Evolutionary conservation across 352 stramenopile species (phyloP), one percentile per base, ranked within the genome.

Genomic region (Phytophthora megakarya): DNA sequence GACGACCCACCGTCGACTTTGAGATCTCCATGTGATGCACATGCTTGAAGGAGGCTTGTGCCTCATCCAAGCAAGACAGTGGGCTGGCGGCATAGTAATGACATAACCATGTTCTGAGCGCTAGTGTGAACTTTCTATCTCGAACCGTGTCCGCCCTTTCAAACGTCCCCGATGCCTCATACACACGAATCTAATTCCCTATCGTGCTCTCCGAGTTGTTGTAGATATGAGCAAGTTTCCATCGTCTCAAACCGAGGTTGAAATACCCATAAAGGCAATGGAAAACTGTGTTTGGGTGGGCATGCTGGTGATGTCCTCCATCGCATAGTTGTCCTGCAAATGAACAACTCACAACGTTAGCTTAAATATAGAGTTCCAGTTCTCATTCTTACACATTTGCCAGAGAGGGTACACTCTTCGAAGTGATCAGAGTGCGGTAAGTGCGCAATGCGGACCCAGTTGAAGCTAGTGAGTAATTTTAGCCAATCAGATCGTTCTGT

Each of bases 211-310:
- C 13, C 8, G 10, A 8, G 19, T 61, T 61, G 28, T 22, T 43
- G 13, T 45, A 61, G 0, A 61, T 21, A 7, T 33, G 21, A n/a
- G 52, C 52, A 13, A 52, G 40, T 15, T 49, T n/a, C n/a, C 38
- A 44, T 2, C 40, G n/a, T 3, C 39, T 23, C 2, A 19, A 51
- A 8, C 52, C 52, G n/a, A 45, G 19, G 12, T 33, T 26, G n/a
- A 33, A 61, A n/a, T 35, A 61, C 8, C 28, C 40, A 18, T 61
- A 61, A 18, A 50, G 18, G 21, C 52, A 52, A 15, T 52, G 52
- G 12, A 61, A 51, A 5, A 61, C 28, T 15, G 52, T 61, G 18
- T 51, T 61, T 2, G 18, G 40, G 21, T 61, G 52, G 1, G 39
- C 52, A 8, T 61, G 52, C n/a, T 61, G 40, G 11, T 12, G 2